Base-by-base conservation (phyloP, 2,329 filamentous ascomycete species). In the Penicillium sp. region DNA sequence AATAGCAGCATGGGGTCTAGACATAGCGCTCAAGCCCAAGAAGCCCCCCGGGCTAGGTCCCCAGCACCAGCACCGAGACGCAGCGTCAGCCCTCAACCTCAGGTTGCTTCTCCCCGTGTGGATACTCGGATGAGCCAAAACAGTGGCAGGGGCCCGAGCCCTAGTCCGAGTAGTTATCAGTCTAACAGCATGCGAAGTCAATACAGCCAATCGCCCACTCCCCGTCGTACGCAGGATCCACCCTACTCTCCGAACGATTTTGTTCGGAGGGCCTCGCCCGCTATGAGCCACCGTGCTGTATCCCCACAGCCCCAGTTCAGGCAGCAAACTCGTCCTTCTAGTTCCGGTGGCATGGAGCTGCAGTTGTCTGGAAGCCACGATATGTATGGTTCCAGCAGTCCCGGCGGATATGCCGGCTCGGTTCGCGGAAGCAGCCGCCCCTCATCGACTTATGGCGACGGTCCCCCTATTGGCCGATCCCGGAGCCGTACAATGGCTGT, bases 401-500 rank as follows among this genome's bases (percentile, higher is more conserved):
- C 65, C 33, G 67, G 68, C 46, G 66, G 65, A 35, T 72, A 71
- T 50, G 51, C 30, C 4, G 68, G 70, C 22, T 73, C 73, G 40
- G 63, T 63, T 31, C 67, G 71, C 26, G 65, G 69, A 63, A 82
- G 84, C 35, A 66, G 72, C 28, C 74, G 74, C 26, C 76, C 77
- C 5, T 71, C 73, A 55, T 77, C 79, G 46, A 80, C 81, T 61
- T 83, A 83, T 56, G 79, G 78, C n/a, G 75, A 78, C 35, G 66
- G 71, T 52, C 80, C 82, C 61, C 63, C 62, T 16, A 78, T 87
- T 66, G 73, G 77, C 44, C 73, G 80, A 40, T 80, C 78, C n/a
- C 73, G 84, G 61, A 96, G 91, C 73, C 91, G 93, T 80, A 96
- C 91, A 67, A 82, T 94, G 57, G 91, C 89, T n/a, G 89, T 94